Percentiles rank a stretch among this genome's conserved stretches.
phyloP scores from a whole-genome alignment of 2,329 filamentous ascomycete genomes.

The Juglanconis oblonga region DNA sequence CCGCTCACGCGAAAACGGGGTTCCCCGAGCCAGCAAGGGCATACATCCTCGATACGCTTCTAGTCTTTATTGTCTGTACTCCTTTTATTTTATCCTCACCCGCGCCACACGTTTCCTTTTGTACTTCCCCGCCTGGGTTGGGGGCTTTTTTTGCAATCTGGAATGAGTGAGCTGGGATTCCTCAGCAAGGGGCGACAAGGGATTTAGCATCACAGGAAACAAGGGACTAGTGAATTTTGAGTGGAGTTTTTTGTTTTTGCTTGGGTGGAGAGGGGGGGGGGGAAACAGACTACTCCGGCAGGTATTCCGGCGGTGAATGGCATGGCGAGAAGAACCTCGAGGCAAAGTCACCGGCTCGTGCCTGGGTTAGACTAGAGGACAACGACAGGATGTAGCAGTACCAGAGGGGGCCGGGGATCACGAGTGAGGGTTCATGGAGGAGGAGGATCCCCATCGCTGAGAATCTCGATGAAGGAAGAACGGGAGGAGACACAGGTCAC shows the following conservation, averaged over 20 bases:
- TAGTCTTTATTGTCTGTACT: slow-evolving; percentile 17
- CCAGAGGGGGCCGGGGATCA: too few species aligned
- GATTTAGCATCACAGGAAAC: neutral
- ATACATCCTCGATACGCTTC: slow-evolving; percentile 18
- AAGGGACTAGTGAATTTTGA: neutral
- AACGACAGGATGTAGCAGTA: too few species aligned
- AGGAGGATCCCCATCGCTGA: neutral
- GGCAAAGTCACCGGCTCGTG: too few species aligned
- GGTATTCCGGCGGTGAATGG: too few species aligned
- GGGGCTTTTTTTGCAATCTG: neutral
- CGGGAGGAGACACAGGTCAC: neutral
- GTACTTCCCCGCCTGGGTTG: slow-evolving; percentile 14
- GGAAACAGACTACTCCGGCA: neutral
- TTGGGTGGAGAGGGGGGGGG: neutral
- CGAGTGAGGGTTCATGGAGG: too few species aligned
- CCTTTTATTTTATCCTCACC: slow-evolving; percentile 15
- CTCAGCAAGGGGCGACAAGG: neutral
- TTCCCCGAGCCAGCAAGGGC: slow-evolving; percentile 3
- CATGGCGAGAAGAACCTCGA: too few species aligned
- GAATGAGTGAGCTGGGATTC: neutral
- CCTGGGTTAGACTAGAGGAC: too few species aligned
- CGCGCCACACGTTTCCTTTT: neutral
- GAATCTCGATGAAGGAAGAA: neutral
- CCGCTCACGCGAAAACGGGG: slow-evolving; percentile 30
- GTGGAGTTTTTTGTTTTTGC: slow-evolving; percentile 6